These are phyloP conservation scores for Bigelowiella natans DNA, from an alignment of 78 protist species.

Conservation along the genomic window DNA sequence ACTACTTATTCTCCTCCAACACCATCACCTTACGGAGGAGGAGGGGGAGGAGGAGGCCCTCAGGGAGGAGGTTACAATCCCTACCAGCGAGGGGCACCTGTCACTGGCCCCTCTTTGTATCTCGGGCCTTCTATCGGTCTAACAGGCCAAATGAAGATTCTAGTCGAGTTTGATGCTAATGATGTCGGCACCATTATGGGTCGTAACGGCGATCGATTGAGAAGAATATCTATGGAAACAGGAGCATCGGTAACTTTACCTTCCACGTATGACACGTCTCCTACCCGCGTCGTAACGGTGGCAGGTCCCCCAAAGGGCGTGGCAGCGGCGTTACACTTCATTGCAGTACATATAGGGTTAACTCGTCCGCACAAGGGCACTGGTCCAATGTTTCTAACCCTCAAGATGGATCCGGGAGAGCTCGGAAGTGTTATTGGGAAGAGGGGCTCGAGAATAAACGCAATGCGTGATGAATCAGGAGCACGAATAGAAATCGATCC, in stretches of 20 bases:
- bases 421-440: not conserved
- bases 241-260: not conserved
- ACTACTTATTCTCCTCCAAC: too few species aligned
- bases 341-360: not conserved
- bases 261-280: not conserved
- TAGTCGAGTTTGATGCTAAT: not conserved
- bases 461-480: not conserved
- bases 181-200: not conserved
- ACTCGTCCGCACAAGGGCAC: too few species aligned
- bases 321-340: not conserved
- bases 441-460: not conserved
- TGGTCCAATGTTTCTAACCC: not conserved
- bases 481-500: not conserved
- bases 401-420: not conserved
- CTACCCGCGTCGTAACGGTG: not conserved
- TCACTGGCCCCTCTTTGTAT: not conserved
- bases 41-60: not conserved
- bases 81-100: too few species aligned
- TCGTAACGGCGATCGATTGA: not conserved
- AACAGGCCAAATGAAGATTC: not conserved
- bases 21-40: too few species aligned
- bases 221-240: not conserved
- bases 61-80: not conserved
- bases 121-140: not conserved
- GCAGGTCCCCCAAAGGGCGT: not conserved